phyloP scores from a whole-genome alignment of 208 protist species.

The Trypanosoma theileri region DNA sequence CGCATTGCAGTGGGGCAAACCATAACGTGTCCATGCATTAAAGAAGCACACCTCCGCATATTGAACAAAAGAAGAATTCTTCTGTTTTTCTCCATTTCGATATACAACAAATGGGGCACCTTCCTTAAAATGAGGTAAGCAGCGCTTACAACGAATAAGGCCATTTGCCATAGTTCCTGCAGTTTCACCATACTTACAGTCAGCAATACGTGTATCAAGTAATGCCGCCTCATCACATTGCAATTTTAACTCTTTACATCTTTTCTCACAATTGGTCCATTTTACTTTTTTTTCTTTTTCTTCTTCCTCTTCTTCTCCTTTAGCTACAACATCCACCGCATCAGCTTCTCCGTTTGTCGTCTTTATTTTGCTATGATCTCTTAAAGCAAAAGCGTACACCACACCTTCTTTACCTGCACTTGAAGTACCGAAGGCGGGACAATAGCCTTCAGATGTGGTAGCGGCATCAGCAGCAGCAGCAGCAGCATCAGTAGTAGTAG shows the following conservation, averaged over 20 bases:
- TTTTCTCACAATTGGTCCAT: constrained; percentile 8
- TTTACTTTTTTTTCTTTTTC: neutral
- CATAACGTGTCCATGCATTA: constrained; percentile 27
- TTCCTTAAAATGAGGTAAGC: constrained; percentile 16
- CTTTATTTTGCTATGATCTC: neutral
- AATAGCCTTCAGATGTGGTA: neutral
- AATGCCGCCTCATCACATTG: constrained; percentile 13
- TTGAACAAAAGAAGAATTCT: neutral
- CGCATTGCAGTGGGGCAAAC: constrained; percentile 14
- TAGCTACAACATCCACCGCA: too few species aligned
- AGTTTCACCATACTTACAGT: constrained; percentile 18
- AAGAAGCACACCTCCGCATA: constrained; percentile 22
- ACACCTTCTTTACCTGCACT: neutral
- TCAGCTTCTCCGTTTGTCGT: neutral
- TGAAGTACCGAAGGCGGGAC: too few species aligned
- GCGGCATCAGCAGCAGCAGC: neutral
- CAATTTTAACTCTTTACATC: constrained; percentile 6
- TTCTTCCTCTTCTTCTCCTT: neutral
- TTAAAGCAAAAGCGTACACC: constrained; percentile 6
- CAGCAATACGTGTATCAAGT: constrained; percentile 23
- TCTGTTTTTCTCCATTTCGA: neutral
- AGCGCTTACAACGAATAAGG: constrained; percentile 21
- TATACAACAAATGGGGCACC: constrained; percentile 27
- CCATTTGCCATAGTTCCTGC: constrained; percentile 22
- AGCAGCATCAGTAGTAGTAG: neutral